Evolutionary conservation across 352 stramenopile genomes (phyloP).

Genomic region (Pythium oligandrum): DNA sequence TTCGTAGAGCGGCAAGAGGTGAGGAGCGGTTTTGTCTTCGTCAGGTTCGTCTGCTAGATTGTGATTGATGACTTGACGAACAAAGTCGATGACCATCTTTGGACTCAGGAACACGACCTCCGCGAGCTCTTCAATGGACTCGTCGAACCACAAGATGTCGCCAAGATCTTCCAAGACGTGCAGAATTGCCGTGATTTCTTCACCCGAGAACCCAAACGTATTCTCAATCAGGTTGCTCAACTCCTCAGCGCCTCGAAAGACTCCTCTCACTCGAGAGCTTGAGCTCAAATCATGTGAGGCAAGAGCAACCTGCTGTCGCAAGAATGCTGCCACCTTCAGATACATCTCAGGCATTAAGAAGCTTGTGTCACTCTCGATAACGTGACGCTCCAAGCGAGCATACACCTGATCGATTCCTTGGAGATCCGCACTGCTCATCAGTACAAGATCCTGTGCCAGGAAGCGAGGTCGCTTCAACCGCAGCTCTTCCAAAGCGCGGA

Average conservation of each 20-base stretch:
- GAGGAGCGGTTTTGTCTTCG: background rate
- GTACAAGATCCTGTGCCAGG: constrained; percentile 6
- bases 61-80: constrained; percentile 1
- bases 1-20: background rate
- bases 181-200: constrained; percentile 5
- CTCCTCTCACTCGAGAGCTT: too few relatives aligned
- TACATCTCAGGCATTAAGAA: constrained; percentile 16
- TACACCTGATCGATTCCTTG: constrained; percentile 4
- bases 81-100: background rate
- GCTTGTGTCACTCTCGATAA: constrained; percentile 8
- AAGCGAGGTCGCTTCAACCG: background rate
- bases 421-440: constrained; percentile 10
- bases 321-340: constrained; percentile 3
- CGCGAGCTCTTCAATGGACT: background rate
- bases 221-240: constrained; percentile 1
- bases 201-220: background rate
- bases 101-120: background rate
- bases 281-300: background rate
- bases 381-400: constrained; percentile 2
- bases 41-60: background rate
- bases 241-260: background rate
- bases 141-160: constrained; percentile 18
- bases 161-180: constrained; percentile 14
- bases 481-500: background rate
- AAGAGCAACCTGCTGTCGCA: constrained; percentile 8